A percentile compares a stretch with the other conserved stretches of the same genome.
Evolutionary conservation across 1,284 basidiomycete genomes (phyloP).

Genomic region (Leucoagaricus sp.): DNA sequence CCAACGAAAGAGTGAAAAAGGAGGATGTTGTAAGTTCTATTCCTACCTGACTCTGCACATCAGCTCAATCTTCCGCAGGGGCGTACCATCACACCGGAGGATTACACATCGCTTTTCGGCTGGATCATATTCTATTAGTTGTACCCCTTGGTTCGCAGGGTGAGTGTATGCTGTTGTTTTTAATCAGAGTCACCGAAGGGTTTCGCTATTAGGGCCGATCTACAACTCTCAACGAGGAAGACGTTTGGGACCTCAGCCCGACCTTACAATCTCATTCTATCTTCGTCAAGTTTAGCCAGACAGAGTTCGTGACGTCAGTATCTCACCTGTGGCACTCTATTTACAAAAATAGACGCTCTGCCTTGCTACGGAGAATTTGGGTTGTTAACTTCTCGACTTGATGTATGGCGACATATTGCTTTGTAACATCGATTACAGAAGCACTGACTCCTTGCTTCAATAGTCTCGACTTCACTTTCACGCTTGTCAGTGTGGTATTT

Average conservation of each 20-base stretch:
- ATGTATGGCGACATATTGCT: slow-evolving; percentile 35
- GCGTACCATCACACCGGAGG: slow-evolving; percentile 63
- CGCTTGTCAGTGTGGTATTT: slow-evolving; percentile 63
- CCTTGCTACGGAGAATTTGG: slow-evolving; percentile 65
- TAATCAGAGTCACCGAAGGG: neutral
- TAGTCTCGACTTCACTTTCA: slow-evolving; percentile 66
- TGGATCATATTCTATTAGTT: slow-evolving; percentile 88
- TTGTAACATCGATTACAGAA: neutral
- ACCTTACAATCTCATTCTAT: slow-evolving; percentile 68
- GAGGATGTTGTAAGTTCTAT: slow-evolving; percentile 51
- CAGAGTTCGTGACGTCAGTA: slow-evolving; percentile 32
- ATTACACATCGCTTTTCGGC: slow-evolving; percentile 72
- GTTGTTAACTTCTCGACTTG: slow-evolving; percentile 60
- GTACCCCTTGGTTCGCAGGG: slow-evolving; percentile 59
- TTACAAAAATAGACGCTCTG: slow-evolving; percentile 37
- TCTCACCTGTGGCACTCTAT: neutral
- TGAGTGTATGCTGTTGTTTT: slow-evolving; percentile 26
- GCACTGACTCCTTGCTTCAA: neutral
- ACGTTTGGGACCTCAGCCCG: slow-evolving; percentile 73
- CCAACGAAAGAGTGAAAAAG: slow-evolving; percentile 47
- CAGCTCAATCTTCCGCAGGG: slow-evolving; percentile 38
- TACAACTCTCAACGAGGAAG: slow-evolving; percentile 64
- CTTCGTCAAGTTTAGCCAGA: slow-evolving; percentile 58
- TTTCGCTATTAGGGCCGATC: slow-evolving; percentile 45
- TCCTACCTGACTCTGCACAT: neutral